These are phyloP conservation scores for Xylaria hypoxylon DNA, from an alignment of 2,329 filamentous ascomycete species.

Conservation along the genomic window DNA sequence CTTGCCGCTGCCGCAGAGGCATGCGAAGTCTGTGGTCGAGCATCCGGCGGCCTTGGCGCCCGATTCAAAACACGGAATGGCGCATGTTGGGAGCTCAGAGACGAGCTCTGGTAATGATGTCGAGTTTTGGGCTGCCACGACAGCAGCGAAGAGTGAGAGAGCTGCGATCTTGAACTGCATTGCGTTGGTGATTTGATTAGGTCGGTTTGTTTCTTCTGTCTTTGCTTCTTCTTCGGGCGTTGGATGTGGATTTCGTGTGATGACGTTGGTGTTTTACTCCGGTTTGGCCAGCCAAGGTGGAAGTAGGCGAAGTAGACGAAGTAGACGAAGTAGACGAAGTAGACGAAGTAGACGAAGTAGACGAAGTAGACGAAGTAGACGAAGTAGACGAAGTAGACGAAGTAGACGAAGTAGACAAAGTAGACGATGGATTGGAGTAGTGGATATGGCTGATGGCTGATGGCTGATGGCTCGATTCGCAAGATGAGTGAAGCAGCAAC, in stretches of 20 bases:
- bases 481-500: neutral
- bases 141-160: slow-evolving; percentile 36
- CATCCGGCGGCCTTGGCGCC: slow-evolving; percentile 45
- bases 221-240: neutral
- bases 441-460: neutral
- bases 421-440: neutral
- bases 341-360: no score
- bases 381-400: no score
- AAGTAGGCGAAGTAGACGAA: no score
- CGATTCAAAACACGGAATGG: slow-evolving; percentile 43
- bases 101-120: slow-evolving; percentile 48
- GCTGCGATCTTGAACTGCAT: slow-evolving; percentile 39
- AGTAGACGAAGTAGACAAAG: no score
- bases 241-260: neutral
- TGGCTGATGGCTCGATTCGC: neutral
- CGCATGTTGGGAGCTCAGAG: slow-evolving; percentile 48
- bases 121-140: slow-evolving; percentile 39
- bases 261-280: neutral
- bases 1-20: slow-evolving; percentile 46
- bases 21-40: slow-evolving; percentile 47
- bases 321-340: no score
- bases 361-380: no score
- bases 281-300: slow-evolving; percentile 27
- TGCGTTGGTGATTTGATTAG: neutral
- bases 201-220: neutral